These are phyloP conservation scores for Iberis pinnata DNA, from an alignment of 345 rosid genomes.

Conservation along the genomic window DNA sequence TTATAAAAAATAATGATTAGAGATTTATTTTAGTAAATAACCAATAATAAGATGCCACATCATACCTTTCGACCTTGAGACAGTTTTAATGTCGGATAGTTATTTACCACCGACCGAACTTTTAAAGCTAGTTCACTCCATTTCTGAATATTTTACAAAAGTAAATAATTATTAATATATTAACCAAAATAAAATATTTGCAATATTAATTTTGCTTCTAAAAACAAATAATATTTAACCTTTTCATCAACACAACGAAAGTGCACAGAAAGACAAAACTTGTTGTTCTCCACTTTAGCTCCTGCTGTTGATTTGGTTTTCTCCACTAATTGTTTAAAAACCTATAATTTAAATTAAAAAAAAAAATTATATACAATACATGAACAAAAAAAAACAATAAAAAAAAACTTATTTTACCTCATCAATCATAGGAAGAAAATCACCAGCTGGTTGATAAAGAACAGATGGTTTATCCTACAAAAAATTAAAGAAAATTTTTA, in stretches of 20 bases:
- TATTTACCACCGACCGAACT: conserved; percentile 57
- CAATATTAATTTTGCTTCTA: neutral
- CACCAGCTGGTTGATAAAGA: conserved; percentile 78
- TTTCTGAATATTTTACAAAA: conserved; percentile 36
- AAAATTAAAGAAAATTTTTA: neutral
- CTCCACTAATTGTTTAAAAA: conserved; percentile 48
- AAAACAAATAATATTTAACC: conserved; percentile 29
- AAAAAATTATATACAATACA: neutral
- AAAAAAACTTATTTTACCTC: conserved; percentile 37
- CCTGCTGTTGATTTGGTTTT: conserved; percentile 69
- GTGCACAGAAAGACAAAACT: conserved; percentile 87
- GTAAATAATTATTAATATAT: neutral
- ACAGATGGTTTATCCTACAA: conserved; percentile 46
- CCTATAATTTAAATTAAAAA: conserved; percentile 31
- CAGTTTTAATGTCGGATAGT: conserved; percentile 57
- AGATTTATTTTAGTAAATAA: neutral
- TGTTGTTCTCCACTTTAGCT: conserved; percentile 85
- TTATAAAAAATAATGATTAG: neutral
- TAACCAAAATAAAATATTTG: neutral
- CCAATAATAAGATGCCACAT: conserved; percentile 16
- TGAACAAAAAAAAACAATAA: neutral
- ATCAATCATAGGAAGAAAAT: conserved; percentile 85
- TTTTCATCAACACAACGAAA: conserved; percentile 80
- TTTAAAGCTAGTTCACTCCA: conserved; percentile 66
- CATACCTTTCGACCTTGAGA: conserved; percentile 86